phyloP scores from a whole-genome alignment of 2,329 filamentous ascomycete genomes.

The Tolypocladium paradoxum region DNA sequence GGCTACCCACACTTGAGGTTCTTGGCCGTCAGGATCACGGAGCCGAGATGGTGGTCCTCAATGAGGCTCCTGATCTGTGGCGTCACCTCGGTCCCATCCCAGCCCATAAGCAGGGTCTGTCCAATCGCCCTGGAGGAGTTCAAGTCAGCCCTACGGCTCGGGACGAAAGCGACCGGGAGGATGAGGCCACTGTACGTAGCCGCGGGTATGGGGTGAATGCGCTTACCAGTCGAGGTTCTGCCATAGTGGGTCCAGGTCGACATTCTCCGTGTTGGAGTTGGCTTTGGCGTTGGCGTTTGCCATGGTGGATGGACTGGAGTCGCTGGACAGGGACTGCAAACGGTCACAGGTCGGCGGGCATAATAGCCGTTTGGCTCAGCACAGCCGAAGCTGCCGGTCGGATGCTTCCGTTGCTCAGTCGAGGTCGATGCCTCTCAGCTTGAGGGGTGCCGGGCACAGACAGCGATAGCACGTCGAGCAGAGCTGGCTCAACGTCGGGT shows the following conservation, averaged over 20 bases:
- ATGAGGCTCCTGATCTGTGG: constrained; percentile 75
- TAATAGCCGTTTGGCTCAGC: constrained; percentile 1
- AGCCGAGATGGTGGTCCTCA: constrained; percentile 76
- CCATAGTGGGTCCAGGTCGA: constrained; percentile 52
- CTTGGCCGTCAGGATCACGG: constrained; percentile 74
- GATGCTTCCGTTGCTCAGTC: not conserved
- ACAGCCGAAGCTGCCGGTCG: not conserved
- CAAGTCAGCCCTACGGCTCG: constrained; percentile 4
- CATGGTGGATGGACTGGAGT: constrained; percentile 13
- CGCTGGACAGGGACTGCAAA: constrained; percentile 9
- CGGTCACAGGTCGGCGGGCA: constrained; percentile 13
- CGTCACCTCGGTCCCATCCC: constrained; percentile 74
- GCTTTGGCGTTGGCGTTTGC: constrained; percentile 10
- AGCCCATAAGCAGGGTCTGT: constrained; percentile 74
- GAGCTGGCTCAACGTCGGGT: not conserved
- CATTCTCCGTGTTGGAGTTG: constrained; percentile 17
- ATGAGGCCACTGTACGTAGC: not conserved
- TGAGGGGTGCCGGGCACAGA: not conserved
- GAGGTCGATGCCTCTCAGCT: not conserved
- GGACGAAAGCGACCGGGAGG: constrained; percentile 5
- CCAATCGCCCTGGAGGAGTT: constrained; percentile 52
- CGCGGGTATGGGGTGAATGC: not conserved
- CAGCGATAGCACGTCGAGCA: not conserved
- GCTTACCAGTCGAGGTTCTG: constrained; percentile 67
- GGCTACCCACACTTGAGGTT: constrained; percentile 63